These are phyloP conservation scores for Gamarada debralockiae DNA, from an alignment of 495 filamentous ascomycete species.

Conservation along the genomic window DNA sequence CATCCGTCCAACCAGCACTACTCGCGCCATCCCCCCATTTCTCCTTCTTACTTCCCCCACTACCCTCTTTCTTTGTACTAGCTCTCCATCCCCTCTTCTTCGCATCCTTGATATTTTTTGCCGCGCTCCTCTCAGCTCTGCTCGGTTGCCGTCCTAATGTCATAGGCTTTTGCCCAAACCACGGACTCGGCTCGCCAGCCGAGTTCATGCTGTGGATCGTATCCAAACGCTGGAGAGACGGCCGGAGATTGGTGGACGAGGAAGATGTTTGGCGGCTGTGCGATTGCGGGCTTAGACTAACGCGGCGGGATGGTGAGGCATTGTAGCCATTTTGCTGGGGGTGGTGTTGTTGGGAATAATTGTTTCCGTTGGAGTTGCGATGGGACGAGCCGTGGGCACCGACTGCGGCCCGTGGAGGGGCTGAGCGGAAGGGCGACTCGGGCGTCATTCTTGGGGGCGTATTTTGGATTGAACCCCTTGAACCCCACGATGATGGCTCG, in stretches of 20 bases:
- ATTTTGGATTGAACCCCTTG: neutral
- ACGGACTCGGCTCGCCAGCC: conserved; percentile 16
- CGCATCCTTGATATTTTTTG: conserved; percentile 52
- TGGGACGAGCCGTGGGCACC: neutral
- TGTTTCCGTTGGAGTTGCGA: neutral
- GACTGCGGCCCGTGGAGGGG: conserved; percentile 11
- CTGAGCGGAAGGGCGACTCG: neutral
- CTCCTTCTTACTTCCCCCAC: conserved; percentile 30
- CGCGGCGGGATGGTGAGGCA: conserved; percentile 36
- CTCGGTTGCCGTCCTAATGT: conserved; percentile 39
- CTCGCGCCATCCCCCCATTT: conserved; percentile 34
- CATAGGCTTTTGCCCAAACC: conserved; percentile 14
- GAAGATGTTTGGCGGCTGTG: conserved; percentile 27
- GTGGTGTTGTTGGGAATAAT: no score
- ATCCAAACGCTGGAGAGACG: conserved; percentile 42
- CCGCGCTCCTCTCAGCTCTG: conserved; percentile 47
- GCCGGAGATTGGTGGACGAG: conserved; percentile 37
- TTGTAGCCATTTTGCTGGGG: neutral
- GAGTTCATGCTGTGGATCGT: conserved; percentile 41
- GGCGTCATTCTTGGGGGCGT: conserved; percentile 6
- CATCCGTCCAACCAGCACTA: conserved; percentile 46
- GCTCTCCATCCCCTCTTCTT: conserved; percentile 50
- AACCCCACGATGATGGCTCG: neutral
- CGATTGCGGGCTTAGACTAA: conserved; percentile 27
- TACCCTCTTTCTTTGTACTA: conserved; percentile 30